Base-by-base conservation (phyloP, 2,329 filamentous ascomycete species). In the Hypoxylon sp. region DNA sequence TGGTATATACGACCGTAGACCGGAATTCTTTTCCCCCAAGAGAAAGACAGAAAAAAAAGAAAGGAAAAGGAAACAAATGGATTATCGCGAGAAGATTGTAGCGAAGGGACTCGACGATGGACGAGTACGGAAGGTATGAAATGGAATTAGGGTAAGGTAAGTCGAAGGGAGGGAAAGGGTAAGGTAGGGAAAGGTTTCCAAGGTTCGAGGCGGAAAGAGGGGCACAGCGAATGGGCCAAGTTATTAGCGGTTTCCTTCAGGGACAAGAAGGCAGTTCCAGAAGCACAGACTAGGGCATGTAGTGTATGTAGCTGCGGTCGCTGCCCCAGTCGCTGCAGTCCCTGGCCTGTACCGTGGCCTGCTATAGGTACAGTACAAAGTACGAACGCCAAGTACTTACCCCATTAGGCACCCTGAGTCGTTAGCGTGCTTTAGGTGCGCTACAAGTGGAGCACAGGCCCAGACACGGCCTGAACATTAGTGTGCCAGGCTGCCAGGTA, bases 121-220 rank as follows among this genome's bases (percentile, higher is more conserved):
- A 64, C 52, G 48, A 64, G 62, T 56, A 40, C 22, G 55, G 66
- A 58, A 68, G 52, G 65, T 60, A 60, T 63, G 49, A 55, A 42
- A 59, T 62, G 49, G 59, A 42, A 59, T 62, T 55, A 61, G 65
- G 65, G 61, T 67, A 64, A 62, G 56, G 64, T 55, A 58, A 53
- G 46, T 61, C 63, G 52, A 55, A 61, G 64, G 60, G 63, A 51
- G 61, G 60, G 64, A 59, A 67, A 66, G 38, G 52, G 63, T 56
- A 59, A n/a, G n/a, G n/a, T n/a, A n/a, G n/a, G 22, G 61, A 48
- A 64, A 63, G 52, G 63, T 61, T 61, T 64, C n/a, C n/a, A n/a
- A n/a, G n/a, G n/a, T n/a, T n/a, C 60, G 61, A 69, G 64, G 60
- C 63, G 60, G 56, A 61, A 64, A 64, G 67, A 67, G 67, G 61